Percentiles rank a stretch among this genome's conserved stretches.
Evolutionary conservation across 2,329 filamentous ascomycete genomes (phyloP).

Genomic region (Arthroderma sp.): DNA sequence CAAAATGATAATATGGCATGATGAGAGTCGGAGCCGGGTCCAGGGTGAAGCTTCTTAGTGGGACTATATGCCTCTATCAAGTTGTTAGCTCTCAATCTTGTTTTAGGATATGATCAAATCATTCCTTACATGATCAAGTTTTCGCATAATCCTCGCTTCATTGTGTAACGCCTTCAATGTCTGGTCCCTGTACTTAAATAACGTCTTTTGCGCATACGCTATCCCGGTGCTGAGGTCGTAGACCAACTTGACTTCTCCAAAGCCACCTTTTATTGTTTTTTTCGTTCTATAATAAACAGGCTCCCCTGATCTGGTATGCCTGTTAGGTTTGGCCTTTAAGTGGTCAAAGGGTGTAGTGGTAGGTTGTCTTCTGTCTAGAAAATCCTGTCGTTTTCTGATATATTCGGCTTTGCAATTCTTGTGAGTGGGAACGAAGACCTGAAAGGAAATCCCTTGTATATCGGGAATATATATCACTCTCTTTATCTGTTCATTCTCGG

Average conservation of each 20-base stretch:
- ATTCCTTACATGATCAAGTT: conserved; percentile 5
- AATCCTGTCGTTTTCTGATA: conserved; percentile 2
- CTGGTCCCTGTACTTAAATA: neutral
- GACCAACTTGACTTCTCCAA: conserved; percentile 6
- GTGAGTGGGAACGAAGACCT: conserved; percentile 1
- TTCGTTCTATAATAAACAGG: conserved; percentile 7
- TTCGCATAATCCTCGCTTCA: conserved; percentile 9
- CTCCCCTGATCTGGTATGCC: conserved; percentile 1
- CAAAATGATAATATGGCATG: conserved; percentile 6
- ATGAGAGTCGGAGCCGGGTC: neutral
- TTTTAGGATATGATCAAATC: neutral
- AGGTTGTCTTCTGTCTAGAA: neutral
- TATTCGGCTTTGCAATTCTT: conserved; percentile 4
- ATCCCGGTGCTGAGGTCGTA: conserved; percentile 7
- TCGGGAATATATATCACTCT: conserved; percentile 4
- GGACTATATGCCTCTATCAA: conserved; percentile 8
- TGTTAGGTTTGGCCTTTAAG: neutral
- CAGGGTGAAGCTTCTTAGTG: conserved; percentile 1
- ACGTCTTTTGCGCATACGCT: conserved; percentile 8
- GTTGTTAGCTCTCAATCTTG: neutral
- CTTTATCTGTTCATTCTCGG: neutral
- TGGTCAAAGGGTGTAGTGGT: neutral
- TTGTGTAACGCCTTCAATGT: neutral
- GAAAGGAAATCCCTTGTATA: neutral
- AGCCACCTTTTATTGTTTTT: conserved; percentile 5